Conservation (phyloP, 164 flowering plant species). For the Paratinospora sagittata region DNA sequence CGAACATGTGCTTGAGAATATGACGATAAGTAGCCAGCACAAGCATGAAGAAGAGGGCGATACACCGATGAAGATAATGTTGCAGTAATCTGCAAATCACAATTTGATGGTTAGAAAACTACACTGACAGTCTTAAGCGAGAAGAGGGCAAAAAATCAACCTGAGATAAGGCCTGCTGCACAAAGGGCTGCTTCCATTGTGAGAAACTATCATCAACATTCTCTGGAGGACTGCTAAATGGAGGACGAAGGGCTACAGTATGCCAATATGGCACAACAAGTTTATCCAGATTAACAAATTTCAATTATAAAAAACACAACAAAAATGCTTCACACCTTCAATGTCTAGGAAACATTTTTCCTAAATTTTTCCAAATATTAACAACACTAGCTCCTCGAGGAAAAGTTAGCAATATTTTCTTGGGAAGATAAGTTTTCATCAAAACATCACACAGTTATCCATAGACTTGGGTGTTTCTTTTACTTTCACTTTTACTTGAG, state of each 20-base stretch:
- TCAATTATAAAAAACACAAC: neutral
- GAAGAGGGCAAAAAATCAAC: conserved; percentile 23
- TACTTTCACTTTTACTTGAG: neutral
- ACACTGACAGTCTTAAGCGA: neutral
- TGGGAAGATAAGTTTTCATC: neutral
- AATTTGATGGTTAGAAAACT: conserved; percentile 15
- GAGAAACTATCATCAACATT: conserved; percentile 59
- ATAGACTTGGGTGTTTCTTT: neutral
- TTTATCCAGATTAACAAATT: conserved; percentile 2
- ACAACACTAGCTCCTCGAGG: neutral
- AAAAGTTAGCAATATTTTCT: neutral
- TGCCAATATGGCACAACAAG: conserved; percentile 12
- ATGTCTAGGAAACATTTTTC: neutral
- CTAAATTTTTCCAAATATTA: neutral
- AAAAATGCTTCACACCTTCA: neutral
- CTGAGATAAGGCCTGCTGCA: conserved; percentile 79
- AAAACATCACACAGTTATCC: neutral
- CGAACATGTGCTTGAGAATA: conserved; percentile 79
- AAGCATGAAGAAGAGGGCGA: conserved; percentile 67
- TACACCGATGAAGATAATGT: conserved; percentile 53
- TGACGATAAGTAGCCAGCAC: conserved; percentile 83
- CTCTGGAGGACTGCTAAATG: conserved; percentile 36
- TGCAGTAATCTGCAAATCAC: conserved; percentile 61
- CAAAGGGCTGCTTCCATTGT: conserved; percentile 70
- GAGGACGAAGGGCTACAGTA: conserved; percentile 79